Evolutionary conservation across 805 yeast species (phyloP), one percentile per base, ranked within the genome.

Genomic region (Ogataea wickerhamii): DNA sequence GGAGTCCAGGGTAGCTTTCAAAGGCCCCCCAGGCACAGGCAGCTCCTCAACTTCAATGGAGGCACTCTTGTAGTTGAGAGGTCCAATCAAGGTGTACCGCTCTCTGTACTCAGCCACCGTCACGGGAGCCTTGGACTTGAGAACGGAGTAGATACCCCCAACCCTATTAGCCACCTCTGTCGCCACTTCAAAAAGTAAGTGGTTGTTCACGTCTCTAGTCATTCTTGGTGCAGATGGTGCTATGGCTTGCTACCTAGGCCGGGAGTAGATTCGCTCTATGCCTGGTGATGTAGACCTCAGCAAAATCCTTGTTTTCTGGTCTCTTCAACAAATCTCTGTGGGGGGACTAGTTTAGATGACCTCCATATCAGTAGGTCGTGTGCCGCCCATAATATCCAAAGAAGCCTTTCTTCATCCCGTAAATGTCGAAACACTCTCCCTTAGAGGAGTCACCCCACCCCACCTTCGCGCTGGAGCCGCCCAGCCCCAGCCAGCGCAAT

Each of bases 121-220:
- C 43, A 89, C 88, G 6, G 97, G 97, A 6, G 97, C 97, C 64
- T 91, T 91, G 8, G 96, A 87, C 62, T 93, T 93, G 56, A 91
- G 74, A 36, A 91, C 98, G 5, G 98, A 89, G 68, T 91, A 91
- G 61, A 91, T 91, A 25, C 98, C 98, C 35, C 98, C 98, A 17
- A 91, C 98, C 54, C 94, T 74, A 69, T 93, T 89, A 54, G 98
- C 98, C 36, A 91, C 97, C 61, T 91, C 98, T 2, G 98, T 91
- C 45, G 98, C 95, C 31, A 87, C 83, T 68, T 91, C 98, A 56
- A 91, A 88, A 34, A 93, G 73, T 38, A 89, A 70, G 59, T 87
- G 96, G 61, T 86, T 82, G 53, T 82, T 78, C 45, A 91, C 80
- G 69, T 87, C 96, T 66, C 98, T 77, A 21, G 83, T 68, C 87